Percentiles rank a stretch among this genome's conserved stretches.
Evolutionary conservation across 129 eudicot genomes (phyloP).

Genomic region (Tagetes patula): DNA sequence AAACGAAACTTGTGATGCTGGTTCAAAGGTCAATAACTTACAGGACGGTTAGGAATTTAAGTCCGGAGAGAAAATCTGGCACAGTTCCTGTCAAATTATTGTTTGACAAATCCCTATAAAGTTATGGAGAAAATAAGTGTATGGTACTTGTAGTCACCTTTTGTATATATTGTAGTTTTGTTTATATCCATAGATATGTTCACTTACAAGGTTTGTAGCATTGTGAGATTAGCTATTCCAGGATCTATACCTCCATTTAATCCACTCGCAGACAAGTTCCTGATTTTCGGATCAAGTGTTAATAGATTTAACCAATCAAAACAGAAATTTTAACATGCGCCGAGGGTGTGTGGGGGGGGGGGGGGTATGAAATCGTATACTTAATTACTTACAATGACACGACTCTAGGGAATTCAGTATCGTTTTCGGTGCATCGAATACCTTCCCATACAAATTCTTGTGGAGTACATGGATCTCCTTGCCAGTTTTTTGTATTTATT

Average conservation of each 20-base stretch:
- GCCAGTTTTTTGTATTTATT: slow-evolving; percentile 40
- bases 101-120: slow-evolving; percentile 54
- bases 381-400: slow-evolving; percentile 36
- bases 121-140: not conserved
- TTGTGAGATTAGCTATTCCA: slow-evolving; percentile 47
- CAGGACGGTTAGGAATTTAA: slow-evolving; percentile 38
- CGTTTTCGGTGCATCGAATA: slow-evolving; percentile 36
- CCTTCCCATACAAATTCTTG: slow-evolving; percentile 46
- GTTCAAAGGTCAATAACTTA: slow-evolving; percentile 26
- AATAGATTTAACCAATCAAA: not conserved
- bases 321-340: not conserved
- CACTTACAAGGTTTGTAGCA: slow-evolving; percentile 49
- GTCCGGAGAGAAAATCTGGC: slow-evolving; percentile 42
- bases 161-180: not conserved
- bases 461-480: slow-evolving; percentile 61
- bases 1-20: slow-evolving; percentile 4
- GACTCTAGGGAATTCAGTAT: slow-evolving; percentile 26
- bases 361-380: not conserved
- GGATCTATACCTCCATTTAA: slow-evolving; percentile 39
- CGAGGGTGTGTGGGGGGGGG: too few relatives aligned
- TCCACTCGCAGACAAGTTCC: slow-evolving; percentile 52
- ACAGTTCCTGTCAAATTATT: slow-evolving; percentile 48
- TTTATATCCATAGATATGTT: not conserved
- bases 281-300: not conserved
- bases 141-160: not conserved